Base-by-base conservation (phyloP, 2,329 filamentous ascomycete genomes). In the Seiridium cupressi region DNA sequence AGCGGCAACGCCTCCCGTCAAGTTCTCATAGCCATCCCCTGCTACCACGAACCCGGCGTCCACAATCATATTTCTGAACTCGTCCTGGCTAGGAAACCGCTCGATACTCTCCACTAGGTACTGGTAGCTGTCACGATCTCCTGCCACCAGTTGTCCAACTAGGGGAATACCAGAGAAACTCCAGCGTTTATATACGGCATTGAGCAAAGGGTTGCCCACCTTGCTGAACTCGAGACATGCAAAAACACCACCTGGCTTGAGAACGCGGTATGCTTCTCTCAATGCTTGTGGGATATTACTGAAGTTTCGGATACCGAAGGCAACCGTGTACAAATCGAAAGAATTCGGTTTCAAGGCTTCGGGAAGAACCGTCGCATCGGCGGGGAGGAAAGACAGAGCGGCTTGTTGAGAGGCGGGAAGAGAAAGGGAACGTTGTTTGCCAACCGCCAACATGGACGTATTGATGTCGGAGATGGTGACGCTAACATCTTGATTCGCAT, bases 71-170 rank as follows among this genome's bases (percentile, higher is more conserved):
- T 86, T 83, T 65, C 89, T 84, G 72, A 96, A 99, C 66, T 92
- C 87, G 57, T 87, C 83, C 79, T 99, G 96, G 66, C 81, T 89
- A 0, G 95, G 96, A 73, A 98, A 98, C 53, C 85, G 82, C 77
- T 97, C 93, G 74, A 99, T 99, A 75, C 93, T 97, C 82, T 99
- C 95, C 8, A 99, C 95, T 8, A 99, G 82, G 77, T 99, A 99
- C 81, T 99, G 95, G 76, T 99, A 99, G 73, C 92, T 97, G 71
- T 96, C 94, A 60, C 94, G 83, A 73, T 99, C 96, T 5, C 92
- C 92, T 1, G 95, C 94, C 13, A 99, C 93, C 62, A 99, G 73
- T 78, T 99, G 94, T 3, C 95, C 96, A 70, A 99, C 97, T 66
- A 99, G 76, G 0, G 95, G 95, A 65, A 99, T 99, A 10, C 92